Conservation (phyloP, 768 basidiomycete species). For the Pleurotus platypus region DNA sequence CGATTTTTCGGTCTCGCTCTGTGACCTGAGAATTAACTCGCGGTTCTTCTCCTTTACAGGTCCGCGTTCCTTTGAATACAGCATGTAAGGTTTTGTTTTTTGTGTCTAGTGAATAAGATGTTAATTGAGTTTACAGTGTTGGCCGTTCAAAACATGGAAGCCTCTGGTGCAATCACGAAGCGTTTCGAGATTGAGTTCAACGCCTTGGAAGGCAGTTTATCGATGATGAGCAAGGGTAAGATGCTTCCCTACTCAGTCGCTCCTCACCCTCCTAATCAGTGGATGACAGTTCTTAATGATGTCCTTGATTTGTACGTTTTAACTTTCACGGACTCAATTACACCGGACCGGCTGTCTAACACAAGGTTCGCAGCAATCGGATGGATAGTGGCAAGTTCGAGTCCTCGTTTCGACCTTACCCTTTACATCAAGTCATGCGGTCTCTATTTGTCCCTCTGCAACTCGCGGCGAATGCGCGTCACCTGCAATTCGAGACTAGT, state of each 20-base stretch:
- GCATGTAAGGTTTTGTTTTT: constrained; percentile 27
- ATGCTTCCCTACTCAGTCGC: no score
- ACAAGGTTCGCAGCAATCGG: constrained; percentile 39
- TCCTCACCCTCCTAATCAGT: no score
- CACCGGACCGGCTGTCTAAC: background rate
- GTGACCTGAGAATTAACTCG: constrained; percentile 14
- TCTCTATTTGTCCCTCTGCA: constrained; percentile 54
- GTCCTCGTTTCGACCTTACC: constrained; percentile 49
- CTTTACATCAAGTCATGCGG: constrained; percentile 58
- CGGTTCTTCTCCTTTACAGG: constrained; percentile 26
- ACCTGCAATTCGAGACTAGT: constrained; percentile 54
- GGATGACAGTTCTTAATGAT: constrained; percentile 50
- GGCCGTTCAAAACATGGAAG: constrained; percentile 78
- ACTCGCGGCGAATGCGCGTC: constrained; percentile 54
- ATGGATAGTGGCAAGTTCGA: constrained; percentile 73
- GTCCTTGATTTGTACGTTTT: constrained; percentile 52
- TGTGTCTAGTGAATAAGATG: no score
- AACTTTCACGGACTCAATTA: background rate
- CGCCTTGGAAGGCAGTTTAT: constrained; percentile 62
- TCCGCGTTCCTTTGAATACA: constrained; percentile 62
- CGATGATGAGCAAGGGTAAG: constrained; percentile 70
- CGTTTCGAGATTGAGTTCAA: constrained; percentile 71
- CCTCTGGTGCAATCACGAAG: constrained; percentile 51
- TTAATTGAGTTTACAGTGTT: constrained; percentile 31
- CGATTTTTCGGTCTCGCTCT: background rate